phyloP scores from a whole-genome alignment of 768 basidiomycete species.

The Pleurotus cornucopiae region DNA sequence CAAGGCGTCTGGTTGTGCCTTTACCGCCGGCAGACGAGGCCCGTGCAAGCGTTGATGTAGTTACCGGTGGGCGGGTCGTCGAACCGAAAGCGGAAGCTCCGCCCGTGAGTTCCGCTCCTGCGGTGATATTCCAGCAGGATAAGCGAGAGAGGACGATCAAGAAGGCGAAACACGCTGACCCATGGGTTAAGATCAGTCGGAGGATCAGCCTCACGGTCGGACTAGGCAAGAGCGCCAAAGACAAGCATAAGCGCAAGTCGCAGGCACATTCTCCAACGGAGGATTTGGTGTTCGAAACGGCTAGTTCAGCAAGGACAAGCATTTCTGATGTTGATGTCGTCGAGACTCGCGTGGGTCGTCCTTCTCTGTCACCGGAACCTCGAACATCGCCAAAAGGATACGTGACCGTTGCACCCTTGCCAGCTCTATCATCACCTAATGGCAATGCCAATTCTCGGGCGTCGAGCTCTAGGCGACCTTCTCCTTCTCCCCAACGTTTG shows the following conservation, averaged over 20 bases:
- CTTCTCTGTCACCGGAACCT: slow-evolving; percentile 1
- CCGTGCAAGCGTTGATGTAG: neutral
- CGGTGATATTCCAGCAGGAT: slow-evolving; percentile 17
- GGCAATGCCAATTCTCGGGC: neutral
- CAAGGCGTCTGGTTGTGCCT: slow-evolving; percentile 2
- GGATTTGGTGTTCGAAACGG: neutral
- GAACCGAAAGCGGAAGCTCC: neutral
- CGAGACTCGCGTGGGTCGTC: neutral
- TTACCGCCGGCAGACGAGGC: slow-evolving; percentile 23
- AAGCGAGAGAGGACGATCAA: slow-evolving; percentile 25
- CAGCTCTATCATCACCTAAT: neutral
- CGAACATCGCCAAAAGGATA: slow-evolving; percentile 9
- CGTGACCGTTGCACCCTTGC: neutral
- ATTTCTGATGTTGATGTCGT: neutral
- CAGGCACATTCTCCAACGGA: neutral
- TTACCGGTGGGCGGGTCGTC: neutral
- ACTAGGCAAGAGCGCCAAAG: slow-evolving; percentile 33
- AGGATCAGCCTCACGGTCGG: slow-evolving; percentile 60
- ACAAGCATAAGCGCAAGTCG: slow-evolving; percentile 22
- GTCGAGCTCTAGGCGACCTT: neutral
- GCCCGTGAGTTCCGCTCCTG: neutral
- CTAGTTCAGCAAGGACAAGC: neutral
- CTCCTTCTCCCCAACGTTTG: slow-evolving; percentile 10
- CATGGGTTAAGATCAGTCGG: slow-evolving; percentile 63
- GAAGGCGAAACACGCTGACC: slow-evolving; percentile 30